Percentiles rank a stretch among this genome's conserved stretches.
Conservation (phyloP, 208 protist species). For the Histomonas meleagridis region DNA sequence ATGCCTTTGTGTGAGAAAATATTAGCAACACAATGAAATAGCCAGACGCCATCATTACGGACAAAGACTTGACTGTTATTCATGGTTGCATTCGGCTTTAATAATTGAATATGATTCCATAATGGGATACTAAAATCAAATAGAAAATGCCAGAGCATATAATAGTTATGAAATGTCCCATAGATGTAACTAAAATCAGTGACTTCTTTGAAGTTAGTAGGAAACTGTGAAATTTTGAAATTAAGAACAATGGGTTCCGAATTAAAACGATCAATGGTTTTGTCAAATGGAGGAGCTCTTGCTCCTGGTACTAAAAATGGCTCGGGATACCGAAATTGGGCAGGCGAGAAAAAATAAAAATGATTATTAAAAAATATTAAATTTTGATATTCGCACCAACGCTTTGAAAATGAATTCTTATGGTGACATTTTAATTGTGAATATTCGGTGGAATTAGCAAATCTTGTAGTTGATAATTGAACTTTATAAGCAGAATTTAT, state of each 20-base stretch:
- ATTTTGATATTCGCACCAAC: constrained; percentile 4
- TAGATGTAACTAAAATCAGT: background rate
- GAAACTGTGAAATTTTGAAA: background rate
- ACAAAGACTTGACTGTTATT: background rate
- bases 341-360: constrained; percentile 17
- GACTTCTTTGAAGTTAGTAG: background rate
- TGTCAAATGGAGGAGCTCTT: background rate
- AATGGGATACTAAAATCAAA: constrained; percentile 16
- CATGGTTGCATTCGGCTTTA: background rate
- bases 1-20: background rate
- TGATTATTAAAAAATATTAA: background rate
- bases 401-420: background rate
- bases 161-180: constrained; percentile 5
- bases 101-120: background rate
- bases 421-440: background rate
- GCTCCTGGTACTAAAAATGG: constrained; percentile 12
- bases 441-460: background rate
- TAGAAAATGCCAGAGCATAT: constrained; percentile 14
- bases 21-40: background rate
- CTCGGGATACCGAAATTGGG: background rate
- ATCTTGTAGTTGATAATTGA: background rate
- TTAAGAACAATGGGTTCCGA: background rate
- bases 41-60: background rate
- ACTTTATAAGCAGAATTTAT: background rate
- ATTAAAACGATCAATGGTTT: background rate